Evolutionary conservation across 2,329 filamentous ascomycete species (phyloP).

Genomic region (Penicillium sp.): DNA sequence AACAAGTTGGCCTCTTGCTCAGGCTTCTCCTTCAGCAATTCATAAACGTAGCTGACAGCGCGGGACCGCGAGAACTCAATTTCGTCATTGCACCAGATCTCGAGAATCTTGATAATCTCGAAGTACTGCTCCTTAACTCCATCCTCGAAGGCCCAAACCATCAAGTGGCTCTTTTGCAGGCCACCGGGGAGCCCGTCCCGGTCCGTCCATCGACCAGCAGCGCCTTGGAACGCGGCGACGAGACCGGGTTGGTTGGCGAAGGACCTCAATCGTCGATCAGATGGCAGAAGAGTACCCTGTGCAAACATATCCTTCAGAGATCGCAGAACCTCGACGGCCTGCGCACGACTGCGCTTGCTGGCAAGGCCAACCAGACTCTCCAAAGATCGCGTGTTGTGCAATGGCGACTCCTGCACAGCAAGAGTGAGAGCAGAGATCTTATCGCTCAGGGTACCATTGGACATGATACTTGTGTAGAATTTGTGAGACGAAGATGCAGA

Average conservation of each 20-base stretch:
- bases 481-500: slow-evolving; percentile 86
- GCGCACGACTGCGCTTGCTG: slow-evolving; percentile 90
- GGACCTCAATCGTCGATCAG: slow-evolving; percentile 76
- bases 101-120: slow-evolving; percentile 86
- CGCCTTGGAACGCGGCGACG: slow-evolving; percentile 69
- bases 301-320: slow-evolving; percentile 94
- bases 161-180: slow-evolving; percentile 75
- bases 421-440: slow-evolving; percentile 95
- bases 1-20: slow-evolving; percentile 96
- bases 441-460: slow-evolving; percentile 92
- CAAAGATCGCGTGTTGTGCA: slow-evolving; percentile 89
- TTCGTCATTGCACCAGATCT: slow-evolving; percentile 92
- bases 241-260: slow-evolving; percentile 82
- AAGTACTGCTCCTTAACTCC: slow-evolving; percentile 96
- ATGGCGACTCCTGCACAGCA: slow-evolving; percentile 91
- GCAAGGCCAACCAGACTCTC: slow-evolving; percentile 81
- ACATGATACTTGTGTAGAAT: slow-evolving; percentile 96
- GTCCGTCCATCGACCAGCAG: slow-evolving; percentile 66
- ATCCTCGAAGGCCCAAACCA: slow-evolving; percentile 91
- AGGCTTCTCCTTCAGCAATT: slow-evolving; percentile 90
- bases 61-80: slow-evolving; percentile 89
- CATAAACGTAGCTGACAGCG: slow-evolving; percentile 88
- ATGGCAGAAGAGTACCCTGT: slow-evolving; percentile 81
- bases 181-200: slow-evolving; percentile 74
- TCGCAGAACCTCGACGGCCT: slow-evolving; percentile 88